Conservation (phyloP, 208 protist genomes). For the Acanthamoeba quina region DNA sequence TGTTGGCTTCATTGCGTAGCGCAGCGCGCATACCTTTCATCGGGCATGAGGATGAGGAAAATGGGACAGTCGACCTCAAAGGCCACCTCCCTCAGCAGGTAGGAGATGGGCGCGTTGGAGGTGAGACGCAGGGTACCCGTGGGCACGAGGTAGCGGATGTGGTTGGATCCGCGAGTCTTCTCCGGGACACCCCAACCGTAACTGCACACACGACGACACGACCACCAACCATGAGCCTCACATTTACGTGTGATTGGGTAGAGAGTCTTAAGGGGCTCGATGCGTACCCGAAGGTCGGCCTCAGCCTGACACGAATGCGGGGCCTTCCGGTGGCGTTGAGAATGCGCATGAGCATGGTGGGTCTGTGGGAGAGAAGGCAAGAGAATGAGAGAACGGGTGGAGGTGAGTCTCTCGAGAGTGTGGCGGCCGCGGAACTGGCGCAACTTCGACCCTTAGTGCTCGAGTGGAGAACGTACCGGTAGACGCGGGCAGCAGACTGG, state of each 20-base stretch:
- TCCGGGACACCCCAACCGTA: constrained; percentile 85
- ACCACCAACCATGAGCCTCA: background rate
- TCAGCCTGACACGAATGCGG: constrained; percentile 82
- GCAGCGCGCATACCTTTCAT: constrained; percentile 73
- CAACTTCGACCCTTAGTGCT: background rate
- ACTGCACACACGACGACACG: constrained; percentile 52
- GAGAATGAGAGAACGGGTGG: background rate
- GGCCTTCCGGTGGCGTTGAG: constrained; percentile 78
- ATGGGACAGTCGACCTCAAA: constrained; percentile 83
- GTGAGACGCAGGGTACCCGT: constrained; percentile 83
- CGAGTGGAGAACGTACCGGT: background rate
- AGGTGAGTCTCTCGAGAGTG: no score
- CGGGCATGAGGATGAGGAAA: constrained; percentile 83
- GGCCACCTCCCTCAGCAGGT: constrained; percentile 82
- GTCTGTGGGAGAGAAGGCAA: background rate
- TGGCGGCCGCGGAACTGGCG: background rate
- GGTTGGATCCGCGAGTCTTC: constrained; percentile 83
- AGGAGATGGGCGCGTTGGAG: constrained; percentile 85
- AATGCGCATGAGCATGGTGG: constrained; percentile 76
- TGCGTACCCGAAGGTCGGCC: constrained; percentile 84
- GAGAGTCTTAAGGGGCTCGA: background rate
- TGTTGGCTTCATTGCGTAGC: background rate
- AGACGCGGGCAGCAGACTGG: constrained; percentile 18
- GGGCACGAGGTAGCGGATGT: constrained; percentile 84
- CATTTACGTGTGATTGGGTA: background rate